Percentiles rank a stretch among this genome's conserved stretches.
phyloP scores from a whole-genome alignment of 1,284 basidiomycete species.

The Puccinia polysora region DNA sequence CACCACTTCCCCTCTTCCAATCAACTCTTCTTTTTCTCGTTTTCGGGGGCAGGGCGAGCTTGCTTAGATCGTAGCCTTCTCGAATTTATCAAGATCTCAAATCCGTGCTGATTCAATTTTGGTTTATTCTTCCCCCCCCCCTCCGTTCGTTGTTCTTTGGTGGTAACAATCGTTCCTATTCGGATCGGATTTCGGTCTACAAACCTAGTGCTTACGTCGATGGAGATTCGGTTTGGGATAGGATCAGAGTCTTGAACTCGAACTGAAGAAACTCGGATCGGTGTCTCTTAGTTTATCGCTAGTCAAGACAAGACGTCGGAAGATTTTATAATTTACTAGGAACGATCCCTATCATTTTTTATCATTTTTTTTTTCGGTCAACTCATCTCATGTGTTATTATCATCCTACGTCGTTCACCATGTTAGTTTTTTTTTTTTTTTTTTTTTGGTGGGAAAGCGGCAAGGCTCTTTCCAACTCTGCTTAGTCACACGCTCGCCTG shows the following conservation, averaged over 20 bases:
- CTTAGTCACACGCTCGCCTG: no score
- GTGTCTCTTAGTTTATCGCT: no score
- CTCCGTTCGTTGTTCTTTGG: no score
- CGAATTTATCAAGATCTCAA: no score
- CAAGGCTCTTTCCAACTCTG: no score
- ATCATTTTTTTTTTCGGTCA: background rate
- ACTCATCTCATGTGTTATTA: background rate
- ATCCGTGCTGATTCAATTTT: no score
- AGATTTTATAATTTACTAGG: background rate
- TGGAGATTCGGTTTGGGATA: slow-evolving; percentile 43
- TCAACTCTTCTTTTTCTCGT: background rate
- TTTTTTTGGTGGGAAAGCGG: no score
- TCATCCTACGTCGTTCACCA: background rate
- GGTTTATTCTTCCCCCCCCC: no score
- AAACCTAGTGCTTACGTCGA: slow-evolving; percentile 33
- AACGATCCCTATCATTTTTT: background rate
- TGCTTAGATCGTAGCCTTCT: background rate
- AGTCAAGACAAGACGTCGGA: no score
- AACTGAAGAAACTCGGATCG: no score
- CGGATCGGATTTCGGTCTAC: background rate
- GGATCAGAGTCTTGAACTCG: slow-evolving; percentile 24
- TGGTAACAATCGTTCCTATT: background rate
- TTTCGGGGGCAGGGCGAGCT: no score
- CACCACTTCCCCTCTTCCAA: background rate
- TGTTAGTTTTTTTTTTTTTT: background rate